These are phyloP conservation scores for Pelargonium citronellum DNA, from an alignment of 441 rosid species.

Conservation along the genomic window DNA sequence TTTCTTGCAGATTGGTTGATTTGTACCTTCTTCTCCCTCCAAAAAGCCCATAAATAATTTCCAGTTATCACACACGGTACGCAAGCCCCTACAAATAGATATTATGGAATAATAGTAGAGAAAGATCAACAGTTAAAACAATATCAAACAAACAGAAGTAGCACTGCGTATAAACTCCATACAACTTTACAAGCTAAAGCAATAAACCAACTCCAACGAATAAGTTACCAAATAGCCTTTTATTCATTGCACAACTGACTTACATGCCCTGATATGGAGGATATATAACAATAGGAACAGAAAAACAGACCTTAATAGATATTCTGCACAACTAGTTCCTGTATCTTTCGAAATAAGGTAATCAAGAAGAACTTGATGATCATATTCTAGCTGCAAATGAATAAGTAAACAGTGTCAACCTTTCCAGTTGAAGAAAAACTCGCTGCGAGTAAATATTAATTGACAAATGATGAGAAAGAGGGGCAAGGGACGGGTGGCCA, in stretches of 20 bases:
- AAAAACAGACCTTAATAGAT: conserved; percentile 57
- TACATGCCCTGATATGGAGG: conserved; percentile 5
- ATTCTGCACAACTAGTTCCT: conserved; percentile 71
- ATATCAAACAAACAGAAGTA: neutral
- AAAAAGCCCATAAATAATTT: conserved; percentile 45
- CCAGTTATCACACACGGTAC: conserved; percentile 53
- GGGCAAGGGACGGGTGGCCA: too few relatives aligned
- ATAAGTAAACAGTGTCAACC: conserved; percentile 15
- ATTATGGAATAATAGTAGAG: neutral
- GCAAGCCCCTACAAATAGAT: conserved; percentile 51
- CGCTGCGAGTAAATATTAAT: neutral
- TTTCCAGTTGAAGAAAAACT: neutral
- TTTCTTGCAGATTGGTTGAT: conserved; percentile 41
- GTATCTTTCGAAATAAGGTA: conserved; percentile 79
- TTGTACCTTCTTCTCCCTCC: conserved; percentile 23
- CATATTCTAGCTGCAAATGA: conserved; percentile 61
- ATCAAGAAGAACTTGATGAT: conserved; percentile 89
- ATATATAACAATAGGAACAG: conserved; percentile 11
- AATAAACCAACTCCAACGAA: neutral
- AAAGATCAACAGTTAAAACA: neutral
- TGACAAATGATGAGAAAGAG: neutral
- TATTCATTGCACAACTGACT: neutral
- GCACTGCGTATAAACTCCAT: neutral
- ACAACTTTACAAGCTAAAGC: neutral
- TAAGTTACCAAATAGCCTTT: neutral